A percentile compares a stretch with the other conserved stretches of the same genome.
Conservation (phyloP, 2,329 filamentous ascomycete genomes). For the Fusarium succisae region DNA sequence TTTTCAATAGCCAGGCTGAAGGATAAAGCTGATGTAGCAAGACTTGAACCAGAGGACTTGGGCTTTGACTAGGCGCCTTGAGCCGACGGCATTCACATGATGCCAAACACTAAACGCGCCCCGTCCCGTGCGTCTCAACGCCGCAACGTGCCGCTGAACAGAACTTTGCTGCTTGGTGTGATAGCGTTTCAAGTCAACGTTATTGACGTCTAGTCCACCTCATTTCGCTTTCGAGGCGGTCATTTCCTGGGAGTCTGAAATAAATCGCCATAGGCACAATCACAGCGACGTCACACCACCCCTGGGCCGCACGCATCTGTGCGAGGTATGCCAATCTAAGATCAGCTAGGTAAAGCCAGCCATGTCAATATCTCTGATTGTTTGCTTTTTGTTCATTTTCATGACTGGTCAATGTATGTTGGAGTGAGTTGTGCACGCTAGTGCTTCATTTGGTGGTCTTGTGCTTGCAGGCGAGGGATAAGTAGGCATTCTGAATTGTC, state of each 20-base stretch:
- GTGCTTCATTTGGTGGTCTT: background rate
- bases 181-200: conserved; percentile 33
- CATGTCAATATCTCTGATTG: conserved; percentile 16
- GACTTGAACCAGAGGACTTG: conserved; percentile 17
- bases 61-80: conserved; percentile 7
- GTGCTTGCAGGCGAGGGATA: background rate
- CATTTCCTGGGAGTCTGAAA: conserved; percentile 40
- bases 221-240: conserved; percentile 41
- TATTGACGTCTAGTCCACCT: conserved; percentile 26
- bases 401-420: background rate
- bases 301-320: conserved; percentile 17
- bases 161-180: conserved; percentile 33
- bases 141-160: conserved; percentile 21
- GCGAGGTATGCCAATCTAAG: conserved; percentile 16
- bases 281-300: conserved; percentile 36
- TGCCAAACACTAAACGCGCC: conserved; percentile 34
- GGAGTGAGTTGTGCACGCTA: background rate
- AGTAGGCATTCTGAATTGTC: background rate
- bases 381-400: conserved; percentile 9
- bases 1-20: background rate
- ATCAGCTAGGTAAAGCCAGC: background rate
- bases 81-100: conserved; percentile 21
- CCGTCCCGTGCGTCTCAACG: conserved; percentile 31
- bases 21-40: background rate
- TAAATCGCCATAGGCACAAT: conserved; percentile 16